A percentile compares a stretch with the other conserved stretches of the same genome.
These are phyloP conservation scores for Peribolospora baueri DNA, from an alignment of 768 basidiomycete species.

Conservation along the genomic window DNA sequence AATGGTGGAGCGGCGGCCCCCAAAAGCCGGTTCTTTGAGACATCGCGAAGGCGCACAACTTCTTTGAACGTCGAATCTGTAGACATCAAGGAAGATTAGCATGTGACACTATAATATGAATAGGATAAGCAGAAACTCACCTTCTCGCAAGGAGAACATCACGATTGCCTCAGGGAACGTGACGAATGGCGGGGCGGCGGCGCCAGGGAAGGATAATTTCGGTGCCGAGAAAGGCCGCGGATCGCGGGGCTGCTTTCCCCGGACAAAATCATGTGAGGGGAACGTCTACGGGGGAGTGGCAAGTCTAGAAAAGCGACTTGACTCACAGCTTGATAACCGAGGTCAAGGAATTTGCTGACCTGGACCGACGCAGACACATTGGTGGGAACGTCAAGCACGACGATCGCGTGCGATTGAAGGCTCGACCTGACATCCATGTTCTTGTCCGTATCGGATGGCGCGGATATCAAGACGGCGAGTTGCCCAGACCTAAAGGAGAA, in stretches of 20 bases:
- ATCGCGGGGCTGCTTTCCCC: constrained; percentile 14
- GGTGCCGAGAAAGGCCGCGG: constrained; percentile 19
- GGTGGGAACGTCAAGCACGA: constrained; percentile 9
- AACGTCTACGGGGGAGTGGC: neutral
- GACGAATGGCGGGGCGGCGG: constrained; percentile 16
- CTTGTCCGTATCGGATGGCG: constrained; percentile 3
- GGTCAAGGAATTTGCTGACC: neutral
- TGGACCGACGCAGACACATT: neutral
- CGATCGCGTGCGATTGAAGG: constrained; percentile 14
- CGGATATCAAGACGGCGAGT: constrained; percentile 16
- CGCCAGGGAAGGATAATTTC: constrained; percentile 14
- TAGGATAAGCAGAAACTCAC: neutral
- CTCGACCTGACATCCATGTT: constrained; percentile 7
- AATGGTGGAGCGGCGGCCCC: constrained; percentile 12
- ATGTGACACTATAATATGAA: too few species aligned
- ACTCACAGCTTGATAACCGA: constrained; percentile 8
- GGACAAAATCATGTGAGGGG: neutral
- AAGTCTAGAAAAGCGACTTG: neutral
- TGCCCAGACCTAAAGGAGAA: constrained; percentile 9
- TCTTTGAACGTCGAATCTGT: constrained; percentile 19
- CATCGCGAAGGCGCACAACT: constrained; percentile 18
- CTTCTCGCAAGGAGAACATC: constrained; percentile 13
- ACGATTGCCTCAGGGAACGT: constrained; percentile 19
- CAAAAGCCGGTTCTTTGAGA: constrained; percentile 20
- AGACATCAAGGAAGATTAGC: neutral